These are phyloP conservation scores for Pseudopithomyces maydicus DNA, from an alignment of 2,329 filamentous ascomycete species.

Conservation along the genomic window DNA sequence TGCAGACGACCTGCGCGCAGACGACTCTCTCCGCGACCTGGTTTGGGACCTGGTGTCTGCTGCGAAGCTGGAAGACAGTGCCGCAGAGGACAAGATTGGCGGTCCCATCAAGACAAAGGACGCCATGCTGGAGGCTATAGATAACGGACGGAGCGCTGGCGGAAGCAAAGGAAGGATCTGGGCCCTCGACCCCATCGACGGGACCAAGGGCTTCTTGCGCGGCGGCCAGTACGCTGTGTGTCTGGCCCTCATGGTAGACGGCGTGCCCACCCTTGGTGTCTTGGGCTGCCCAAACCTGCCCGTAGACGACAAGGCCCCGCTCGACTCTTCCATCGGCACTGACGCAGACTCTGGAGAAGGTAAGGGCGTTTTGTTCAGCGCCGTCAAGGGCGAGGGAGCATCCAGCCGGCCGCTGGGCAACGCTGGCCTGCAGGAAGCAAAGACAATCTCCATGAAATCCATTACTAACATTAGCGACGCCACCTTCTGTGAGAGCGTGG, in stretches of 20 bases:
- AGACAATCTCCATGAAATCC: conserved; percentile 78
- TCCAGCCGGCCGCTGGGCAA: conserved; percentile 73
- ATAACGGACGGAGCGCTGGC: conserved; percentile 68
- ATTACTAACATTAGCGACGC: conserved; percentile 76
- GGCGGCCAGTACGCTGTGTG: conserved; percentile 98
- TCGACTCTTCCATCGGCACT: conserved; percentile 73
- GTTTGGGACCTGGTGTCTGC: conserved; percentile 85
- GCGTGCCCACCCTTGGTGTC: conserved; percentile 91
- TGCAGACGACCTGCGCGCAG: conserved; percentile 75
- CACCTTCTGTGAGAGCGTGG: conserved; percentile 96
- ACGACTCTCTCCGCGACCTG: conserved; percentile 70
- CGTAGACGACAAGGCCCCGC: conserved; percentile 74
- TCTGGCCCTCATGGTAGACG: conserved; percentile 88
- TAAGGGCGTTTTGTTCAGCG: conserved; percentile 87
- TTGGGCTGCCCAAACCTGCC: conserved; percentile 95
- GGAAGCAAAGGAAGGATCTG: conserved; percentile 81
- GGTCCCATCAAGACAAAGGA: conserved; percentile 70
- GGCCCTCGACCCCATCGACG: conserved; percentile 97
- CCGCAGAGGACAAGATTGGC: conserved; percentile 70
- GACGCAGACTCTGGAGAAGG: conserved; percentile 75
- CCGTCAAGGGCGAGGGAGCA: conserved; percentile 78
- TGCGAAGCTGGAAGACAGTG: conserved; percentile 69
- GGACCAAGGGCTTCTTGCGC: conserved; percentile 94
- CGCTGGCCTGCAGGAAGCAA: conserved; percentile 59
- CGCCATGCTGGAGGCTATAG: conserved; percentile 64